A percentile compares a stretch with the other conserved stretches of the same genome.
Conservation (phyloP, 805 yeast species). For the Saccharomycopsis vini region DNA sequence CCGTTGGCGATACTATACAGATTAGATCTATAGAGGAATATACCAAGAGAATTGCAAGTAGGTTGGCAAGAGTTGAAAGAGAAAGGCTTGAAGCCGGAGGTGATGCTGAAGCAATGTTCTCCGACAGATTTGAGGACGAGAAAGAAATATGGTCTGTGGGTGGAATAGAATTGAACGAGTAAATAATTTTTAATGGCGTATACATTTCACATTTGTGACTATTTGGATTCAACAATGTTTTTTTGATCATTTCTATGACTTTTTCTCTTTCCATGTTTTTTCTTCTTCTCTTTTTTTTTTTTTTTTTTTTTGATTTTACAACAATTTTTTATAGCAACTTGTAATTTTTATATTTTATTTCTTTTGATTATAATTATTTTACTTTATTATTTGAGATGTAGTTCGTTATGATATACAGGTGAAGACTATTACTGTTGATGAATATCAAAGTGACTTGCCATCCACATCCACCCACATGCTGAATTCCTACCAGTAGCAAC, state of each 20-base stretch:
- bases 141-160: slow-evolving; percentile 85
- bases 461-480: too few relatives aligned
- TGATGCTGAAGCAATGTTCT: slow-evolving; percentile 73
- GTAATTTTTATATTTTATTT: too few relatives aligned
- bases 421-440: too few relatives aligned
- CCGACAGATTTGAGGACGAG: slow-evolving; percentile 82
- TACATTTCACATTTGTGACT: too few relatives aligned
- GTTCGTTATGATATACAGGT: too few relatives aligned
- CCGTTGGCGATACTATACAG: slow-evolving; percentile 41
- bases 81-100: slow-evolving; percentile 88
- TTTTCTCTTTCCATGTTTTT: neutral
- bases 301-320: neutral
- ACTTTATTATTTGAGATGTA: too few relatives aligned
- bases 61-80: slow-evolving; percentile 80
- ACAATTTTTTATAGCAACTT: too few relatives aligned
- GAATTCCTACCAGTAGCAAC: too few relatives aligned
- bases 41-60: slow-evolving; percentile 78
- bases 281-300: neutral
- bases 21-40: slow-evolving; percentile 79
- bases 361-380: too few relatives aligned
- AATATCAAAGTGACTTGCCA: too few relatives aligned
- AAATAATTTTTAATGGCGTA: neutral
- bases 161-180: slow-evolving; percentile 40
- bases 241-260: neutral
- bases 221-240: too few relatives aligned